phyloP scores from a whole-genome alignment of 805 yeast species.

The Jamesozyma rosinii region DNA sequence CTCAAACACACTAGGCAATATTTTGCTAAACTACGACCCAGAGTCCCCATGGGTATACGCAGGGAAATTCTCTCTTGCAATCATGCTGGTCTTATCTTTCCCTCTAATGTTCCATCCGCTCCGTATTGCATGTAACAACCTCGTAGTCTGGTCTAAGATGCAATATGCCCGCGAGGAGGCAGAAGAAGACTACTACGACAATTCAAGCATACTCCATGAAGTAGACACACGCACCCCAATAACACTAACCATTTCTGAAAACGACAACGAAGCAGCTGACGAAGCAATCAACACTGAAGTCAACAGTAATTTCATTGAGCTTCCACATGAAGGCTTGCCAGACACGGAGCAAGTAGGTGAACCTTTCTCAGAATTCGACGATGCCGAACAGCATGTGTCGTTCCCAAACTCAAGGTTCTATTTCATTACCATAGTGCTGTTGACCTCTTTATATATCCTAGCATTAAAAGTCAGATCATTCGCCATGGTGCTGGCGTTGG shows the following conservation, averaged over 20 bases:
- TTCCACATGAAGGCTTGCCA: background rate
- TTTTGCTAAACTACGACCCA: slow-evolving; percentile 56
- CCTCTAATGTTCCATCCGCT: slow-evolving; percentile 80
- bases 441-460: slow-evolving; percentile 48
- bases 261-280: slow-evolving; percentile 11
- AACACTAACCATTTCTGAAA: slow-evolving; percentile 4
- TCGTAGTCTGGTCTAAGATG: slow-evolving; percentile 39
- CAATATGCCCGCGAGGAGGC: slow-evolving; percentile 4
- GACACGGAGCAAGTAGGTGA: background rate
- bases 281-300: slow-evolving; percentile 5
- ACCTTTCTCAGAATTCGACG: slow-evolving; percentile 5
- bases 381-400: slow-evolving; percentile 13
- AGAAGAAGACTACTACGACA: slow-evolving; percentile 4
- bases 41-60: slow-evolving; percentile 38
- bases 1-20: slow-evolving; percentile 52
- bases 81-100: slow-evolving; percentile 67
- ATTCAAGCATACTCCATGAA: background rate
- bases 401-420: slow-evolving; percentile 19
- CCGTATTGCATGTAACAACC: slow-evolving; percentile 62
- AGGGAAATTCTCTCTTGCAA: slow-evolving; percentile 55
- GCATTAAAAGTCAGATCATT: slow-evolving; percentile 65
- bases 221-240: slow-evolving; percentile 7
- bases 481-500: slow-evolving; percentile 74
- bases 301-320: background rate
- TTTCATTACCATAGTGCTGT: slow-evolving; percentile 35